Evolutionary conservation across 345 rosid species (phyloP).

Genomic region (Tarenaya hassleriana): DNA sequence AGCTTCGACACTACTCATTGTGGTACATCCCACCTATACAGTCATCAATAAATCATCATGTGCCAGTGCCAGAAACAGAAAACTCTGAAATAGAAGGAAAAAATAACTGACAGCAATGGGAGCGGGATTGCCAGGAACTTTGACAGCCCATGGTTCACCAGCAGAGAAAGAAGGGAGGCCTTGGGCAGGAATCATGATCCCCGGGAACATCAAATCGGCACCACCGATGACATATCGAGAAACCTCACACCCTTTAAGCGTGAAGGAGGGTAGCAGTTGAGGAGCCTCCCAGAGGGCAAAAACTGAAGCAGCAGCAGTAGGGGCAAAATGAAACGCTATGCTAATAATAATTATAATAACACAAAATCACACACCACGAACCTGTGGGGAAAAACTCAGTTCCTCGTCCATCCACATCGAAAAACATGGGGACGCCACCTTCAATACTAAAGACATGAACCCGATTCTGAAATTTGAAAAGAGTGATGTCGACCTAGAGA

Average conservation of each 20-base stretch:
- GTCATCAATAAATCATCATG: too few relatives aligned
- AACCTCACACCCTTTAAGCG: conserved; percentile 86
- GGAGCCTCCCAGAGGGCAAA: conserved; percentile 92
- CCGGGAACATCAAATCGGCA: conserved; percentile 98
- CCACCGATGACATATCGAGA: conserved; percentile 85
- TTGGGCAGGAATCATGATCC: conserved; percentile 58
- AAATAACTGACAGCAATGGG: conserved; percentile 78
- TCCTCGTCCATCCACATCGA: conserved; percentile 88
- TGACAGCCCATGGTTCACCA: conserved; percentile 87
- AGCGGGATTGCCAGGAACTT: conserved; percentile 87
- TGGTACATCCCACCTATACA: too few relatives aligned
- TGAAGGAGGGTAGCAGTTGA: conserved; percentile 69
- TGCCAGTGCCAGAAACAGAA: conserved; percentile 4
- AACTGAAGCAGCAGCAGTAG: conserved; percentile 37
- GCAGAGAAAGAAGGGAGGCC: conserved; percentile 65
- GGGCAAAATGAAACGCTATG: background rate
- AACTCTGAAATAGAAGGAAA: background rate
- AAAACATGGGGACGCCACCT: conserved; percentile 80
- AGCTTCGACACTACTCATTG: too few relatives aligned
- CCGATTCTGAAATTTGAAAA: conserved; percentile 78
- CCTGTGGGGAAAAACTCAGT: conserved; percentile 85
- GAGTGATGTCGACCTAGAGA: conserved; percentile 67
- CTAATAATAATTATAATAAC: background rate
- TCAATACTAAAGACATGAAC: conserved; percentile 66
- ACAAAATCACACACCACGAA: conserved; percentile 22